phyloP scores from a whole-genome alignment of 2,329 filamentous ascomycete species.

The Celoporthe dispersa region DNA sequence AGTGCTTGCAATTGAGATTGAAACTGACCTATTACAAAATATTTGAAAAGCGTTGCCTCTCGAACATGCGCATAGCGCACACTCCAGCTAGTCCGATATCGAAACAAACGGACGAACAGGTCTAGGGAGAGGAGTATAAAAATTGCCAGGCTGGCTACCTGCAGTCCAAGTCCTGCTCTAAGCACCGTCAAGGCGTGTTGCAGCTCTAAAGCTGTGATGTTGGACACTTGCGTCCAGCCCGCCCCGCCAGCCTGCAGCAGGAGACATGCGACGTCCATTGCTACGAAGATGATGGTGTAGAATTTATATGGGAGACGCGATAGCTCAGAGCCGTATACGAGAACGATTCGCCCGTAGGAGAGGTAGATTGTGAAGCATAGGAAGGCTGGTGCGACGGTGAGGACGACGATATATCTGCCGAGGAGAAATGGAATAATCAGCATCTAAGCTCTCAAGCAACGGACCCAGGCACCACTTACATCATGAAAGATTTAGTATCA shows the following conservation, averaged over 20 bases:
- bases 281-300: background rate
- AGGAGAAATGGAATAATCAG: background rate
- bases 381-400: background rate
- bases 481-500: background rate
- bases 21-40: background rate
- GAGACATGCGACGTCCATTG: conserved; percentile 1
- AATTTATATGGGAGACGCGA: background rate
- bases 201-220: background rate
- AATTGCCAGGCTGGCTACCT: background rate
- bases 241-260: background rate
- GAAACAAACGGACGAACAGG: background rate
- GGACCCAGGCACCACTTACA: background rate
- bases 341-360: background rate
- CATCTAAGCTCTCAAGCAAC: background rate
- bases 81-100: background rate
- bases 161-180: background rate
- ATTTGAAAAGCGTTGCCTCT: background rate
- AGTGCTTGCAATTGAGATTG: too few relatives aligned
- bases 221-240: background rate
- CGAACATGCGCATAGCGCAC: background rate
- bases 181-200: background rate
- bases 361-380: background rate
- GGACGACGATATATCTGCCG: background rate
- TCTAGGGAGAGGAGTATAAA: background rate
- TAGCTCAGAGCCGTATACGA: background rate